phyloP scores from a whole-genome alignment of 1,284 basidiomycete species.

The Ceratobasidium sp. region DNA sequence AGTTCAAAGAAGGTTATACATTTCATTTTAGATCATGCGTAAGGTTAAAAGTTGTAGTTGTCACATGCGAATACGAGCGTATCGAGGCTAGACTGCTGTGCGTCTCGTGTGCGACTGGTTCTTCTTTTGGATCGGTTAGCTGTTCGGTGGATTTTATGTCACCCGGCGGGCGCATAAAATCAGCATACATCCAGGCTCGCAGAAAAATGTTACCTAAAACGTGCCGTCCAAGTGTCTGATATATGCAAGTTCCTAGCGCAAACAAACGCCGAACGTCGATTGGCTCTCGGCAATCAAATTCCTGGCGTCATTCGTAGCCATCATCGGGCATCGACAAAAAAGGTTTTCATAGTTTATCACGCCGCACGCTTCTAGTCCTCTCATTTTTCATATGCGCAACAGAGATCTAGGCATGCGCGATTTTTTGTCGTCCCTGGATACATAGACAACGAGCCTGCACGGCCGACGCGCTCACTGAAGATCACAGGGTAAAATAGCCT shows the following conservation, averaged over 20 bases:
- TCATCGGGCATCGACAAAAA: conserved; percentile 7
- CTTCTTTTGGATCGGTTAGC: too few relatives aligned
- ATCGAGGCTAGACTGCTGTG: too few relatives aligned
- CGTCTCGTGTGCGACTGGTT: too few relatives aligned
- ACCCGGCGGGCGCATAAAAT: background rate
- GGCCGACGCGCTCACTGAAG: background rate
- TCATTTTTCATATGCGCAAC: background rate
- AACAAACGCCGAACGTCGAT: background rate
- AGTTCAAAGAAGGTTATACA: too few relatives aligned
- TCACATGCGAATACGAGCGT: too few relatives aligned
- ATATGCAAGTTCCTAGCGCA: background rate
- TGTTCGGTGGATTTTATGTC: too few relatives aligned
- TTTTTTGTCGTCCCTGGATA: background rate
- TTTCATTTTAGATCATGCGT: too few relatives aligned
- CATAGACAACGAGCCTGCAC: background rate
- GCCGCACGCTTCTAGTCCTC: background rate
- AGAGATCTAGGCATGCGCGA: conserved; percentile 1
- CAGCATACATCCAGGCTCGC: background rate
- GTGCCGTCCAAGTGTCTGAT: background rate
- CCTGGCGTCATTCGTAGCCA: background rate
- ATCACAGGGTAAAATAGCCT: conserved; percentile 2
- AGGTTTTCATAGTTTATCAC: conserved; percentile 4
- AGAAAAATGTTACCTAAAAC: background rate
- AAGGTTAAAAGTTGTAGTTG: too few relatives aligned
- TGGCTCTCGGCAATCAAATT: background rate